Percentiles rank a stretch among this genome's conserved stretches.
phyloP scores from a whole-genome alignment of 306 rosid species.

The Casuarina cunninghamiana region DNA sequence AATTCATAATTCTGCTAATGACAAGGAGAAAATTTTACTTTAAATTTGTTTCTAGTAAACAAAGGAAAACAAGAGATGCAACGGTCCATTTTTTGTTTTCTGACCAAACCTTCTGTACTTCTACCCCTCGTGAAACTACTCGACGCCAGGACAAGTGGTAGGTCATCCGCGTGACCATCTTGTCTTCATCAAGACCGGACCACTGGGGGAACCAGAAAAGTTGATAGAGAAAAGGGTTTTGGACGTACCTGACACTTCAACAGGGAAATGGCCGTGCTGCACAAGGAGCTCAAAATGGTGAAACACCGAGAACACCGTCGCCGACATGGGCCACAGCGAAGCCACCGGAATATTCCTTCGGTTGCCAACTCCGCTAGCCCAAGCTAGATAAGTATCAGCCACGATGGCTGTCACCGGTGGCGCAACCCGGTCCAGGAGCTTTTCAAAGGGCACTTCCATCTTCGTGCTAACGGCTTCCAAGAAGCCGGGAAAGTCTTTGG shows the following conservation, averaged over 20 bases:
- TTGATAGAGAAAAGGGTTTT: too few species aligned
- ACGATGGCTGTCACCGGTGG: constrained; percentile 33
- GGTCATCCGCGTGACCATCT: too few species aligned
- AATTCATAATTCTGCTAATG: too few species aligned
- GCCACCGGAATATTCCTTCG: constrained; percentile 47
- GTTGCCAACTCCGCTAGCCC: constrained; percentile 30
- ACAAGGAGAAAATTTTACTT: too few species aligned
- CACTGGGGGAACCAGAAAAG: too few species aligned
- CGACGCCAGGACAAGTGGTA: too few species aligned
- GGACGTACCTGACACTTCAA: background rate
- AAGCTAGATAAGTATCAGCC: constrained; percentile 33
- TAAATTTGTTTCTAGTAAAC: too few species aligned
- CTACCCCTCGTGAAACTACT: too few species aligned
- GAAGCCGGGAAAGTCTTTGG: constrained; percentile 19
- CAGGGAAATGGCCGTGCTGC: constrained; percentile 2
- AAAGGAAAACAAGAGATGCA: too few species aligned
- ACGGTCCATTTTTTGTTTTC: too few species aligned
- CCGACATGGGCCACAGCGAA: constrained; percentile 48
- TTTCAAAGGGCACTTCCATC: constrained; percentile 24
- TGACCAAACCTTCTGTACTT: too few species aligned
- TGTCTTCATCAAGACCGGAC: too few species aligned
- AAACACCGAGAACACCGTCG: constrained; percentile 26
- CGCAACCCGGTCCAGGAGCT: constrained; percentile 30
- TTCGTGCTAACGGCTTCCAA: background rate
- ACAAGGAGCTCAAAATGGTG: background rate